Conservation (phyloP, 202 grass and related monocot species). For the Digitaria exilis region DNA sequence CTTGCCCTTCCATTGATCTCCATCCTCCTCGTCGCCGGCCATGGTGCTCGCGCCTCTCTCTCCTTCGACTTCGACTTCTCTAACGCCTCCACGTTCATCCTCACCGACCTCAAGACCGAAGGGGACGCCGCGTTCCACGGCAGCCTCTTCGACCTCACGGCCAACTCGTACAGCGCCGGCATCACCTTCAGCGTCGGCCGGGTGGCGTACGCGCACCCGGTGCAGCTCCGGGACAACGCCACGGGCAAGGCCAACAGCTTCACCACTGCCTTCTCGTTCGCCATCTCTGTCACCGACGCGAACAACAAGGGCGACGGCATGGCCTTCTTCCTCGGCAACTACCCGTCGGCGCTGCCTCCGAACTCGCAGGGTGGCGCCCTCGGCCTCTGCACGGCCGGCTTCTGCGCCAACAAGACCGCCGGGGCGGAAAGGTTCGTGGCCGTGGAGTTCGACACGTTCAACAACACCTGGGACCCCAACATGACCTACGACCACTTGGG, state of each 20-base stretch:
- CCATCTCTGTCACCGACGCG: not conserved
- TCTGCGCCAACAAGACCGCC: not conserved
- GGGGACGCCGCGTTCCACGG: not conserved
- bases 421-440: not conserved
- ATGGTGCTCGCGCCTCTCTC: not conserved
- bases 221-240: slow-evolving; percentile 23
- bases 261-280: slow-evolving; percentile 37
- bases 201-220: slow-evolving; percentile 21
- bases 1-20: not conserved
- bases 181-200: not conserved
- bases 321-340: slow-evolving; percentile 45
- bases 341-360: not conserved
- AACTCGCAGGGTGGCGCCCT: not conserved
- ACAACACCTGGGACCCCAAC: not conserved
- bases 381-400: slow-evolving; percentile 2
- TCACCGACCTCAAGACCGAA: not conserved
- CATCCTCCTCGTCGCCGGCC: not conserved
- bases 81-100: not conserved
- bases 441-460: slow-evolving; percentile 43
- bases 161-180: not conserved
- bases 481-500: not conserved
- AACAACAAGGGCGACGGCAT: slow-evolving; percentile 12
- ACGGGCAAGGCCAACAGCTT: slow-evolving; percentile 31
- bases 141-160: not conserved
- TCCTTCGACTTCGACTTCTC: slow-evolving; percentile 33